Evolutionary conservation across 2,329 filamentous ascomycete genomes (phyloP).

Genomic region (Sclerotinia borealis): DNA sequence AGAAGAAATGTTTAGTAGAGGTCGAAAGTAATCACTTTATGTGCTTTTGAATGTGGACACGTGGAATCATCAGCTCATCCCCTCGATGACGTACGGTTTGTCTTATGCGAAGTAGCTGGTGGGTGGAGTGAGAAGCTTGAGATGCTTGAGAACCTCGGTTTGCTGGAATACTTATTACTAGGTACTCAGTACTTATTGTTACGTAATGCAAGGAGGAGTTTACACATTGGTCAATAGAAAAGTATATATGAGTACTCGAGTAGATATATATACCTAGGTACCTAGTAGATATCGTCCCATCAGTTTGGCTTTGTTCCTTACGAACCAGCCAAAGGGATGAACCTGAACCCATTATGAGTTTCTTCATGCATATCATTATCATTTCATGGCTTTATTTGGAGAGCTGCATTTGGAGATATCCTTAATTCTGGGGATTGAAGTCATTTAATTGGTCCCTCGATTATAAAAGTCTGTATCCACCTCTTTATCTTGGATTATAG

Average conservation of each 20-base stretch:
- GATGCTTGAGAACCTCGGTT: background rate
- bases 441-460: background rate
- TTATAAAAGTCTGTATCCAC: background rate
- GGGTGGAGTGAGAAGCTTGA: conserved; percentile 1
- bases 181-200: background rate
- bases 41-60: background rate
- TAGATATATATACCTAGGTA: too few species aligned
- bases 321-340: too few species aligned
- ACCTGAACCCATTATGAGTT: too few species aligned
- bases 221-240: too few species aligned
- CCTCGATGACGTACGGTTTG: conserved; percentile 5
- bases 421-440: background rate
- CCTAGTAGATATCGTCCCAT: too few species aligned
- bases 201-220: too few species aligned
- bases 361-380: too few species aligned
- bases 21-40: background rate
- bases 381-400: background rate
- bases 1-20: background rate
- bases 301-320: background rate
- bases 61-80: background rate
- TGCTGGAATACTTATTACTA: background rate
- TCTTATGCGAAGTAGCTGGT: background rate
- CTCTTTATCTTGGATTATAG: rapidly evolving
- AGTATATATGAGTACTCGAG: too few species aligned
- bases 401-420: background rate